phyloP scores from a whole-genome alignment of 805 yeast species.

The Teunomyces lycoperdinae region DNA sequence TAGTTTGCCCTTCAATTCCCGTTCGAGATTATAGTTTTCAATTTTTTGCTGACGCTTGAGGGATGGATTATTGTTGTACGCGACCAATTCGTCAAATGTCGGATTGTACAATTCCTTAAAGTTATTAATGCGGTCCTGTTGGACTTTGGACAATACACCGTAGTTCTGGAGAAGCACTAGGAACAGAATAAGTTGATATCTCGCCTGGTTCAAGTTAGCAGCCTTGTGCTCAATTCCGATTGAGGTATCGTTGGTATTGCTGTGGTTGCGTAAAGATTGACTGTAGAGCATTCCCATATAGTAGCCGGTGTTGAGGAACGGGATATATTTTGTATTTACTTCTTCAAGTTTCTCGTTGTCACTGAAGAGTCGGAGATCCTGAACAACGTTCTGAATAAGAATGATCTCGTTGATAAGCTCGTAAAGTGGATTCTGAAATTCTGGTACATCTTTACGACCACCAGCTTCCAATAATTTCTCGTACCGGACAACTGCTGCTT shows the following conservation, averaged over 20 bases:
- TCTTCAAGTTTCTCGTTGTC: conserved; percentile 71
- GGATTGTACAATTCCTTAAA: conserved; percentile 43
- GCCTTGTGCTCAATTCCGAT: conserved; percentile 18
- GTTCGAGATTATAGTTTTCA: conserved; percentile 60
- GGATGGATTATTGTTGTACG: conserved; percentile 33
- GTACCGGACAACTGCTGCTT: conserved; percentile 8
- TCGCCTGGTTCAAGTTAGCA: conserved; percentile 29
- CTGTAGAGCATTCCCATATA: conserved; percentile 43
- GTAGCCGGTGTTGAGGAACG: conserved; percentile 58
- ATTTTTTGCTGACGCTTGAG: conserved; percentile 68
- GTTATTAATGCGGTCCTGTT: conserved; percentile 36
- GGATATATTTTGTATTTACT: conserved; percentile 58
- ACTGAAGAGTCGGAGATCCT: conserved; percentile 61
- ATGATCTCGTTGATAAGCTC: conserved; percentile 40
- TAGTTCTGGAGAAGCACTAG: conserved; percentile 14
- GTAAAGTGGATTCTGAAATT: conserved; percentile 38
- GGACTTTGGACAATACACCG: conserved; percentile 34
- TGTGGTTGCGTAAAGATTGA: conserved; percentile 10
- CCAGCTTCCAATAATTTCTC: conserved; percentile 10
- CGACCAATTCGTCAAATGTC: conserved; percentile 32
- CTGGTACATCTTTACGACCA: conserved; percentile 40
- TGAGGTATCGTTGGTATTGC: conserved; percentile 10
- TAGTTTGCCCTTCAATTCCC: conserved; percentile 47
- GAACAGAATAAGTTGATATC: conserved; percentile 40
- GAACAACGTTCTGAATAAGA: conserved; percentile 43